Conservation (phyloP, 805 yeast genomes). For the Blastobotrys terrestris region DNA sequence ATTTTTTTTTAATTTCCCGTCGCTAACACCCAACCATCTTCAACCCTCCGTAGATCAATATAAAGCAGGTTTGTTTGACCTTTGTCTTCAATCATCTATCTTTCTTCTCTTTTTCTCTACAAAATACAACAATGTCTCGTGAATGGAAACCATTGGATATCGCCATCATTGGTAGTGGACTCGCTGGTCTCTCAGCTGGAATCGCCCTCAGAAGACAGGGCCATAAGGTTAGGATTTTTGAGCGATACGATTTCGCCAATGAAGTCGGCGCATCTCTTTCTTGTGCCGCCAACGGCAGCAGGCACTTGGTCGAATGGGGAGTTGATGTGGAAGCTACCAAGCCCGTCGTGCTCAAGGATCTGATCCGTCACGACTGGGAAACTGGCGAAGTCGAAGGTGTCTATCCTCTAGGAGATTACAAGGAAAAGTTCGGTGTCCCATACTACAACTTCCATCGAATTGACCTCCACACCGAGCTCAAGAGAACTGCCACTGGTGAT, state of each 20-base stretch:
- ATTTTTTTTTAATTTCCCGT: background rate
- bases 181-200: constrained; percentile 8
- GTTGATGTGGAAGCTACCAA: background rate
- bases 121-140: background rate
- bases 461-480: background rate
- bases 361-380: background rate
- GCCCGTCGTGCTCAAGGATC: background rate
- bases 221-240: constrained; percentile 5
- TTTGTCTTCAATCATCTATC: too few species aligned
- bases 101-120: too few species aligned
- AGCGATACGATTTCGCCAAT: constrained; percentile 1
- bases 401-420: background rate
- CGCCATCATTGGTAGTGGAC: constrained; percentile 8
- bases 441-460: background rate
- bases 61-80: background rate
- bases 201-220: constrained; percentile 5
- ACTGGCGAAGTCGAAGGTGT: background rate
- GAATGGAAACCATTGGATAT: constrained; percentile 2
- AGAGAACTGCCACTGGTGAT: background rate
- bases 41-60: background rate
- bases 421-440: background rate
- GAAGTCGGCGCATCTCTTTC: constrained; percentile 6
- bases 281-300: background rate
- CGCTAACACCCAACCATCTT: too few species aligned
- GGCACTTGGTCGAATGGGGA: background rate